Percentiles rank a stretch among this genome's conserved stretches.
Conservation (phyloP, 805 yeast species). For the Myxozyma melibiosi region DNA sequence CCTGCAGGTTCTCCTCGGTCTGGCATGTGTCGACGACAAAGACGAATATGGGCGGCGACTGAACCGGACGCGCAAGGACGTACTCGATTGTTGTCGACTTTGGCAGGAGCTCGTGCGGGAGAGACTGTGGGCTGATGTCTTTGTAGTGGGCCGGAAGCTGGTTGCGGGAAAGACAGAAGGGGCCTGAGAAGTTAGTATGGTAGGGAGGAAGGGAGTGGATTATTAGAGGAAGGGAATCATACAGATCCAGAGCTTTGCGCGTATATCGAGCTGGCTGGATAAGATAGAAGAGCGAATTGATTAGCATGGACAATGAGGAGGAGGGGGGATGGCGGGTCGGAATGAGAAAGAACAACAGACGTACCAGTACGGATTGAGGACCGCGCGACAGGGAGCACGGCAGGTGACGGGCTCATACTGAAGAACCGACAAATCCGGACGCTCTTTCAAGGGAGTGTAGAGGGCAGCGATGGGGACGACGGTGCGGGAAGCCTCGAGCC, state of each 20-base stretch:
- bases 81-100: slow-evolving; percentile 81
- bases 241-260: slow-evolving; percentile 79
- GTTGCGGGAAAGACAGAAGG: slow-evolving; percentile 76
- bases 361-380: slow-evolving; percentile 79
- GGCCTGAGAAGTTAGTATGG: slow-evolving; percentile 38
- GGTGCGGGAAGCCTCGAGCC: slow-evolving; percentile 84
- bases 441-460: slow-evolving; percentile 88
- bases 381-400: slow-evolving; percentile 77
- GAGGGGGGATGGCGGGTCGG: no score
- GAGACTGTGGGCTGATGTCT: slow-evolving; percentile 69
- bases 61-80: slow-evolving; percentile 76
- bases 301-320: background rate
- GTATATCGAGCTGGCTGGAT: slow-evolving; percentile 63
- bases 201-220: no score
- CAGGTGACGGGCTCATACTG: slow-evolving; percentile 85
- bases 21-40: slow-evolving; percentile 89
- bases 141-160: slow-evolving; percentile 82
- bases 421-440: slow-evolving; percentile 74
- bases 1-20: slow-evolving; percentile 81
- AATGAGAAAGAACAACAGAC: slow-evolving; percentile 19
- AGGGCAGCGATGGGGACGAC: slow-evolving; percentile 93
- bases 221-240: slow-evolving; percentile 4
- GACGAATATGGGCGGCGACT: slow-evolving; percentile 80
- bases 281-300: background rate
- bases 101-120: slow-evolving; percentile 78